Conservation (phyloP, 805 yeast species). For the Yarrowia divulgata region DNA sequence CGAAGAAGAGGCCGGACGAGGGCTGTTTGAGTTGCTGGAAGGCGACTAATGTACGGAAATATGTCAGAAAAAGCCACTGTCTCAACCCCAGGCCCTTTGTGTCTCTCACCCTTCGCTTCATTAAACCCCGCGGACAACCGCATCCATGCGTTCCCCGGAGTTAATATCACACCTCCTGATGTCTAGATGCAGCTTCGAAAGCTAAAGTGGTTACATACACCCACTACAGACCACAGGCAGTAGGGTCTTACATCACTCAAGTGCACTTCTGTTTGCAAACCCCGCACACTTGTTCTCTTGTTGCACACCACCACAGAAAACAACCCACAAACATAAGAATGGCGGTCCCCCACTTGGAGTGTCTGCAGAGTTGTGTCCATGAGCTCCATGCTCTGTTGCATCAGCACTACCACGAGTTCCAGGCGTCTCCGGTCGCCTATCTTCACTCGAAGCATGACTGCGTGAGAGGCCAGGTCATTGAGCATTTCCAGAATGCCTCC, state of each 20-base stretch:
- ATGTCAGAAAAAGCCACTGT: neutral
- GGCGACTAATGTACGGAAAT: neutral
- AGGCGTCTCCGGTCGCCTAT: constrained; percentile 37
- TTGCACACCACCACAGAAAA: neutral
- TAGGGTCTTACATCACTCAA: neutral
- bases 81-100: neutral
- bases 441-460: constrained; percentile 8
- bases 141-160: constrained; percentile 33
- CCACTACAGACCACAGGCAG: constrained; percentile 10
- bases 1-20: neutral
- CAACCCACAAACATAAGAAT: neutral
- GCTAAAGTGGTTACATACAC: constrained; percentile 16
- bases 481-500: constrained; percentile 36
- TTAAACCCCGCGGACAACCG: constrained; percentile 11
- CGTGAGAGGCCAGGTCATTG: constrained; percentile 1
- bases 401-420: constrained; percentile 33
- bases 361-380: constrained; percentile 28
- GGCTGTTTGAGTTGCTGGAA: neutral
- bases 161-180: constrained; percentile 33
- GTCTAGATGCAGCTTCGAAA: constrained; percentile 32
- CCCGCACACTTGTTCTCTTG: neutral
- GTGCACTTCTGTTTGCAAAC: neutral
- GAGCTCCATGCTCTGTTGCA: constrained; percentile 31
- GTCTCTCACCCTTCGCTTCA: too few species aligned
- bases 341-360: constrained; percentile 12